These are phyloP conservation scores for Vitis rotundifolia DNA, from an alignment of 164 flowering plant genomes.

Conservation along the genomic window DNA sequence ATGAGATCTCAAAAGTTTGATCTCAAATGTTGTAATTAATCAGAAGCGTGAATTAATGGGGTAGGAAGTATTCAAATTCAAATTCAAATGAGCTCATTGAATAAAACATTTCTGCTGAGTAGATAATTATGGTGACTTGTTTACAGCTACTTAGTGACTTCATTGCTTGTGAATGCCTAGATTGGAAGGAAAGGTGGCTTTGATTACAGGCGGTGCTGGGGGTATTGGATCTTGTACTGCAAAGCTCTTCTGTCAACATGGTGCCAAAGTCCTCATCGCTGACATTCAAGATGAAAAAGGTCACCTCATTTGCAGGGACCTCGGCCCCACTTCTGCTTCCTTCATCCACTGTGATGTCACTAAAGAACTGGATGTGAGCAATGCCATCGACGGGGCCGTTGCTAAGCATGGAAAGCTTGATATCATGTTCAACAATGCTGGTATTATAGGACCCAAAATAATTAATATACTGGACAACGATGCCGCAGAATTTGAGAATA, in stretches of 20 bases:
- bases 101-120: too few relatives aligned
- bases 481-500: constrained; percentile 47
- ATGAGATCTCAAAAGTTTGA: too few relatives aligned
- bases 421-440: constrained; percentile 87
- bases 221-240: not conserved
- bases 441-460: constrained; percentile 55
- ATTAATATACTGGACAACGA: constrained; percentile 63
- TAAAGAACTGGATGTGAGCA: constrained; percentile 57
- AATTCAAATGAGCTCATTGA: too few relatives aligned
- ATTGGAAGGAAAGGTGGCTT: constrained; percentile 21
- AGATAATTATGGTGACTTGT: too few relatives aligned
- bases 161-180: not conserved
- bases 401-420: constrained; percentile 58
- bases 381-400: constrained; percentile 65
- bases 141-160: too few relatives aligned
- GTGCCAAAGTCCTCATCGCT: constrained; percentile 5
- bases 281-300: constrained; percentile 3
- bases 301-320: not conserved
- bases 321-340: constrained; percentile 27
- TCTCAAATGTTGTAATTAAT: too few relatives aligned
- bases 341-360: constrained; percentile 71
- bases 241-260: not conserved
- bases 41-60: too few relatives aligned
- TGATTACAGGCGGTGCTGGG: constrained; percentile 10
- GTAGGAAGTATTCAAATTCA: too few relatives aligned